A percentile compares a stretch with the other conserved stretches of the same genome.
phyloP scores from a whole-genome alignment of 768 basidiomycete species.

The Xerocomellus amylosporus region DNA sequence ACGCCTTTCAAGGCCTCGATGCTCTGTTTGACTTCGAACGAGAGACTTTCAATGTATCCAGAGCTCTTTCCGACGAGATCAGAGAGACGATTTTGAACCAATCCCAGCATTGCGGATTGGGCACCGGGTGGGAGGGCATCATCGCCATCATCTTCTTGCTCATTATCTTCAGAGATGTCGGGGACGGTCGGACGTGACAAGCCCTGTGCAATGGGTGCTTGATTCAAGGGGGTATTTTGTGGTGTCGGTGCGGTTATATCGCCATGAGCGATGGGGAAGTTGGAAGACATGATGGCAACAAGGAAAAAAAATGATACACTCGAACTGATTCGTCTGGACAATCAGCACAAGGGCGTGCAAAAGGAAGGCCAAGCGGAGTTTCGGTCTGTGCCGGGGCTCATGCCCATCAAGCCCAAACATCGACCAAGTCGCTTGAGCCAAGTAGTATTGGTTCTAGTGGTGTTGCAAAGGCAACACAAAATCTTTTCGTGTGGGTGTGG shows the following conservation, averaged over 20 bases:
- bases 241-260: conserved; percentile 87
- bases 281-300: conserved; percentile 58
- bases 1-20: conserved; percentile 93
- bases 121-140: conserved; percentile 42
- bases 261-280: conserved; percentile 56
- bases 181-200: conserved; percentile 87
- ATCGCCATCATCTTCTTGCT: conserved; percentile 61
- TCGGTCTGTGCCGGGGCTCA: conserved; percentile 32
- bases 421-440: no score
- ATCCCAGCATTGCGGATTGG: conserved; percentile 68
- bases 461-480: no score
- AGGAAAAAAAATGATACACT: conserved; percentile 22
- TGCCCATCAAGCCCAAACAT: background rate
- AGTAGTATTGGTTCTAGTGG: no score
- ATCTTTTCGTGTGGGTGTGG: background rate
- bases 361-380: conserved; percentile 34
- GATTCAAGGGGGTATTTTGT: conserved; percentile 84
- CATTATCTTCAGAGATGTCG: conserved; percentile 81
- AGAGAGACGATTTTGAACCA: conserved; percentile 87
- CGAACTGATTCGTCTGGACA: conserved; percentile 16
- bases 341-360: conserved; percentile 27
- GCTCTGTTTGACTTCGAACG: conserved; percentile 74
- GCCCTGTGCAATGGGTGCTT: conserved; percentile 75
- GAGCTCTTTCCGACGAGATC: conserved; percentile 87
- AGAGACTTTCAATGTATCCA: conserved; percentile 90